Evolutionary conservation across 2,329 filamentous ascomycete genomes (phyloP), one percentile per base, ranked within the genome.

Genomic region (Fusarium sp.): DNA sequence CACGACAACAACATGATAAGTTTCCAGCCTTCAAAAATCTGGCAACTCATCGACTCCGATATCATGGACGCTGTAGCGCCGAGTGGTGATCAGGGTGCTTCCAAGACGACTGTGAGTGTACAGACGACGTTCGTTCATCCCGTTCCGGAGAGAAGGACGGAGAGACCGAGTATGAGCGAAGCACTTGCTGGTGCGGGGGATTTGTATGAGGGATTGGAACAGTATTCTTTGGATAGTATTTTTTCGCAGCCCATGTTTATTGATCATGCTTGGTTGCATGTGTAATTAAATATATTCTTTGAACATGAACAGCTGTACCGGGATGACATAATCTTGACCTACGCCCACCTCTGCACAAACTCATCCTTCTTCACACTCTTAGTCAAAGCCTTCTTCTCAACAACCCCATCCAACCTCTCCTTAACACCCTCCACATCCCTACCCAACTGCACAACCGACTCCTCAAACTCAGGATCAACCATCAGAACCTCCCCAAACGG

Each of bases 381-480:
- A 2, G 73, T 79, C 27, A 76, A 71, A 7, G 80, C 73, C 34
- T 77, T 78, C 46, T 79, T 79, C 8, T 81, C 68, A 55, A 84
- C 79, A 1, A 83, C 75, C 14, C 69, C 74, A 6, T 77, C 77
- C 25, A 88, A 68, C 53, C 80, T 80, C 29, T 77, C 77, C 47
- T 75, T 77, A 1, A 83, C 76, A 58, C 80, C 80, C 3, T 79
- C 78, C 47, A 86, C 78, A 75, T 87, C 85, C 52, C 83, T 79
- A 2, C 76, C 75, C 56, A 87, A 70, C 13, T 86, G 79, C 0
- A 76, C 75, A n/a, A 89, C 83, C 3, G 83, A 84, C 4, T 77
- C 79, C 58, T 87, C 84, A 40, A 88, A 83, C 29, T 87, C 85
- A 0, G 84, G 81, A 69, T 90, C 87, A 8, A 83, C 77, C 8